Evolutionary conservation across 306 rosid genomes (phyloP).

Genomic region (Rubus idaeus): DNA sequence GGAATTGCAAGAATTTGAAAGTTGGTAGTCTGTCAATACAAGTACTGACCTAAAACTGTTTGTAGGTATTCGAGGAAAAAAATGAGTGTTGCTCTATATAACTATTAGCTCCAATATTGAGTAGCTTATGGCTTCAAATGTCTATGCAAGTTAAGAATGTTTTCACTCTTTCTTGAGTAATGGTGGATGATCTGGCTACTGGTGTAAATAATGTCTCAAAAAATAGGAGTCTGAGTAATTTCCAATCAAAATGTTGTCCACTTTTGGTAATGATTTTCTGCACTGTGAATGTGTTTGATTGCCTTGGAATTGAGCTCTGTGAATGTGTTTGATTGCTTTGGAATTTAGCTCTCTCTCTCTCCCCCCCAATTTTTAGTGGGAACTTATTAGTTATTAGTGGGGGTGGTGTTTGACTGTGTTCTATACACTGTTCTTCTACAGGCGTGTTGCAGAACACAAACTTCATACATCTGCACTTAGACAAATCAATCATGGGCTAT

Average conservation of each 20-base stretch:
- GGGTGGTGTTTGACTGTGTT: neutral
- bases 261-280: neutral
- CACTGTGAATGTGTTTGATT: neutral
- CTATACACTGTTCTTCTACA: neutral
- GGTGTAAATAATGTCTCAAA: neutral
- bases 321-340: neutral
- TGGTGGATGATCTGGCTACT: neutral
- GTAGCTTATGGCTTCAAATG: no score
- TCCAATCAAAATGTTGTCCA: no score
- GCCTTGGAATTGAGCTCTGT: neutral
- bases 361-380: no score
- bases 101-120: no score
- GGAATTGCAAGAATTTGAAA: no score
- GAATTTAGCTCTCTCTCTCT: neutral
- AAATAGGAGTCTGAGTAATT: neutral
- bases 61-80: no score
- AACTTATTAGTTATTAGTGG: neutral
- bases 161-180: no score
- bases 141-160: no score
- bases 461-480: neutral
- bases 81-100: no score
- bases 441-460: neutral
- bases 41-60: no score
- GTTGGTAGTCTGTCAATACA: no score
- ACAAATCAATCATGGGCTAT: neutral